Evolutionary conservation across 768 basidiomycete genomes (phyloP).

Genomic region (Hypholoma sublateritium): DNA sequence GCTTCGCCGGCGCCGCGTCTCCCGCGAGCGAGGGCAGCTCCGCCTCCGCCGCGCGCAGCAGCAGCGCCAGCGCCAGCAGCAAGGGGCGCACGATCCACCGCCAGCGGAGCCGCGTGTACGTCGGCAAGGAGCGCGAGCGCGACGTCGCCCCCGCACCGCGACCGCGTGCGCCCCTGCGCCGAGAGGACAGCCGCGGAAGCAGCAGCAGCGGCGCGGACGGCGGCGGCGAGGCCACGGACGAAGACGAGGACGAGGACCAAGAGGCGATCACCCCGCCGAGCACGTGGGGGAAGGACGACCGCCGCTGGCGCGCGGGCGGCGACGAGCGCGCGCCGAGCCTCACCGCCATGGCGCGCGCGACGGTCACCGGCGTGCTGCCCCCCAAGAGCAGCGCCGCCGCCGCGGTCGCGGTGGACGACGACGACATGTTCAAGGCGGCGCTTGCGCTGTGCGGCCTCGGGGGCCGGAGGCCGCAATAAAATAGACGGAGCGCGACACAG

Average conservation of each 20-base stretch:
- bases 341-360: slow-evolving; percentile 10
- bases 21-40: too few relatives aligned
- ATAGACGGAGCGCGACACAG: too few relatives aligned
- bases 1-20: slow-evolving; percentile 4
- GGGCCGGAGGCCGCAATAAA: slow-evolving; percentile 9
- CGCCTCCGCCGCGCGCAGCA: too few relatives aligned
- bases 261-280: slow-evolving; percentile 67
- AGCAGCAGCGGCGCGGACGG: slow-evolving; percentile 45
- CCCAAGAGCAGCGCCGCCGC: slow-evolving; percentile 25
- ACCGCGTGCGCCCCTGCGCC: not conserved
- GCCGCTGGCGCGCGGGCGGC: slow-evolving; percentile 32
- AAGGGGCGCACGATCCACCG: not conserved
- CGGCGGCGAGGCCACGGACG: slow-evolving; percentile 33
- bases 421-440: slow-evolving; percentile 72
- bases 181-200: slow-evolving; percentile 14
- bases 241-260: slow-evolving; percentile 63
- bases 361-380: slow-evolving; percentile 10
- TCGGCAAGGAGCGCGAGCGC: slow-evolving; percentile 7
- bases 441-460: slow-evolving; percentile 63
- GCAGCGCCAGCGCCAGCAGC: too few relatives aligned
- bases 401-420: slow-evolving; percentile 36
- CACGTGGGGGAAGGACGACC: slow-evolving; percentile 44
- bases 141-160: slow-evolving; percentile 8
- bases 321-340: slow-evolving; percentile 18
- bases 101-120: slow-evolving; percentile 2